These are phyloP conservation scores for Tephrocybe sp. DNA, from an alignment of 768 basidiomycete genomes.

Conservation along the genomic window DNA sequence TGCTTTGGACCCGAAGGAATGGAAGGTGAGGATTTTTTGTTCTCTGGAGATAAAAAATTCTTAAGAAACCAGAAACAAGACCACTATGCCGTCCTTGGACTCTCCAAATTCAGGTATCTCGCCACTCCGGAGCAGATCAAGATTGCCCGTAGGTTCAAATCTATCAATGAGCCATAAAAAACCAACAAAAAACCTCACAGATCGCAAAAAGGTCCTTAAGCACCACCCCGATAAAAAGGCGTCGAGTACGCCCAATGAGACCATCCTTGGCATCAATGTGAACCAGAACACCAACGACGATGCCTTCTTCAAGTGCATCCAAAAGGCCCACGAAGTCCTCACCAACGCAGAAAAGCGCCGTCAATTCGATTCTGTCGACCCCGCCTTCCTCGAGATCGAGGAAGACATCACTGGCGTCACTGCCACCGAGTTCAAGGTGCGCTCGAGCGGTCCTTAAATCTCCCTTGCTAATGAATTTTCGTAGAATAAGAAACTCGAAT, in stretches of 20 bases:
- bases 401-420: constrained; percentile 68
- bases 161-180: constrained; percentile 3
- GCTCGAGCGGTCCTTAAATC: not conserved
- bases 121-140: constrained; percentile 94
- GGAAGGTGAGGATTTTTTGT: constrained; percentile 66
- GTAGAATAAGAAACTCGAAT: constrained; percentile 55
- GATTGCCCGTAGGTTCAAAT: constrained; percentile 76
- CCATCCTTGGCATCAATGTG: constrained; percentile 48
- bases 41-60: not conserved
- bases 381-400: constrained; percentile 68
- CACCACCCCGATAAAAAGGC: constrained; percentile 98
- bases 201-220: constrained; percentile 98
- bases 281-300: constrained; percentile 92
- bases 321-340: constrained; percentile 96
- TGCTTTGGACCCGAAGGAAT: constrained; percentile 91
- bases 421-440: constrained; percentile 57
- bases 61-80: constrained; percentile 90
- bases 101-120: constrained; percentile 84
- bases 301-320: constrained; percentile 99
- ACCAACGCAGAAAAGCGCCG: constrained; percentile 83
- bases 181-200: constrained; percentile 37
- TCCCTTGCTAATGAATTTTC: not conserved
- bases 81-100: constrained; percentile 94
- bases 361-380: constrained; percentile 97
- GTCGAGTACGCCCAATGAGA: constrained; percentile 27